A percentile compares a stretch with the other conserved stretches of the same genome.
Evolutionary conservation across 495 filamentous ascomycete genomes (phyloP).

Genomic region (Penicillium cinerascens): DNA sequence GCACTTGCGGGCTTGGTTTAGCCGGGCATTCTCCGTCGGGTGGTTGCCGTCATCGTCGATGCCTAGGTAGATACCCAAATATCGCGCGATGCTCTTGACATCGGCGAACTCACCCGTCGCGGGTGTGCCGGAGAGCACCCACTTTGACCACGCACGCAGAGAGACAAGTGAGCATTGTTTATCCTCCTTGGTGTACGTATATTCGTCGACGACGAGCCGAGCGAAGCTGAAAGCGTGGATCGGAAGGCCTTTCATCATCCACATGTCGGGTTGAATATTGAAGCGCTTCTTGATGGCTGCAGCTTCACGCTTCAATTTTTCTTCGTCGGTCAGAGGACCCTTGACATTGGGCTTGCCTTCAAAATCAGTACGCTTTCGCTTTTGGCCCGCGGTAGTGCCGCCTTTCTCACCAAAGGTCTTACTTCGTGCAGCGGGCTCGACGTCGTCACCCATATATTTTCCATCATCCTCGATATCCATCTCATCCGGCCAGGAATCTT

Average conservation of each 20-base stretch:
- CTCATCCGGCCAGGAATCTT: not conserved
- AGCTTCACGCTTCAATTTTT: not conserved
- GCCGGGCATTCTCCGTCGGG: slow-evolving; percentile 32
- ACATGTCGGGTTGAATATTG: slow-evolving; percentile 7
- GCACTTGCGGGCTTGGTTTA: slow-evolving; percentile 20
- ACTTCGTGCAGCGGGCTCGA: not conserved
- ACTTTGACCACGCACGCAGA: slow-evolving; percentile 51
- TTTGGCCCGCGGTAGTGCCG: not conserved
- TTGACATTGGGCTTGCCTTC: not conserved
- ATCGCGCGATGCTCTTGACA: slow-evolving; percentile 53
- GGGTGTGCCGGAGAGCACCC: slow-evolving; percentile 69
- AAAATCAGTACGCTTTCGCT: slow-evolving; percentile 3
- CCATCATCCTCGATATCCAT: not conserved
- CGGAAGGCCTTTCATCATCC: slow-evolving; percentile 28
- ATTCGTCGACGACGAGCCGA: slow-evolving; percentile 67
- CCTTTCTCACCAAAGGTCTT: too few relatives aligned
- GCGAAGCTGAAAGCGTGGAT: slow-evolving; percentile 61
- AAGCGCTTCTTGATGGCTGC: slow-evolving; percentile 15
- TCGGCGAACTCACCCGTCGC: slow-evolving; percentile 54
- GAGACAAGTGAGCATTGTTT: slow-evolving; percentile 27
- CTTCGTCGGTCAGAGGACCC: not conserved
- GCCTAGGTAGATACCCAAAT: slow-evolving; percentile 55
- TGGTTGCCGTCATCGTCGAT: slow-evolving; percentile 44
- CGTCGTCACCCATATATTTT: not conserved
- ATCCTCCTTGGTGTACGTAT: slow-evolving; percentile 50